Percentiles rank a stretch among this genome's conserved stretches.
Evolutionary conservation across 2,329 filamentous ascomycete genomes (phyloP).

Genomic region (Chaetomiaceae sp.): DNA sequence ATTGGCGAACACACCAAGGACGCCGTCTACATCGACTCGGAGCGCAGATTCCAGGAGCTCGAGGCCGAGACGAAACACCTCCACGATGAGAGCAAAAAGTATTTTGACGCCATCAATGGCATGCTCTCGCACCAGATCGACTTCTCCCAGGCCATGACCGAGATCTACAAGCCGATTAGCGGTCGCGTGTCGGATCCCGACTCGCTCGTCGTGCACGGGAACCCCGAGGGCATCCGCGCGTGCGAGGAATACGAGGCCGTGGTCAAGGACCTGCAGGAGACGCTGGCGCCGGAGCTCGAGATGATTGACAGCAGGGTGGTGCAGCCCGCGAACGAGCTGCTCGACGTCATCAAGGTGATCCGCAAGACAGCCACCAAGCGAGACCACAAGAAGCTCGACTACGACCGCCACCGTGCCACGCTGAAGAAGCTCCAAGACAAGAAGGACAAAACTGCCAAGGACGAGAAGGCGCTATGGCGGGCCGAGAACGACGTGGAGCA

Average conservation of each 20-base stretch:
- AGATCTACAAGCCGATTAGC: constrained; percentile 97
- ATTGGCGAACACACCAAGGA: constrained; percentile 95
- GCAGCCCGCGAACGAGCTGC: constrained; percentile 83
- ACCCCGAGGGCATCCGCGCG: constrained; percentile 85
- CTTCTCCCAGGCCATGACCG: constrained; percentile 91
- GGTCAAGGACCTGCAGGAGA: constrained; percentile 84
- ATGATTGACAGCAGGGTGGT: constrained; percentile 95
- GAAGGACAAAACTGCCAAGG: constrained; percentile 92
- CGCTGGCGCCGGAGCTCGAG: constrained; percentile 84
- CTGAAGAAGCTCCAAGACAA: constrained; percentile 97
- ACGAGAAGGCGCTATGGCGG: constrained; percentile 96
- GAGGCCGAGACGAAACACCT: constrained; percentile 95
- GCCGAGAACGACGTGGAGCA: constrained; percentile 87
- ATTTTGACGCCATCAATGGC: constrained; percentile 95
- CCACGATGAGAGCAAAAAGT: constrained; percentile 95
- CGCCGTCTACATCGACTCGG: constrained; percentile 88
- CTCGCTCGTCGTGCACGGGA: constrained; percentile 74
- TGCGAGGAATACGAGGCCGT: constrained; percentile 95
- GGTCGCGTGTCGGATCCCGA: constrained; percentile 92
- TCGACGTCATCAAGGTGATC: constrained; percentile 93
- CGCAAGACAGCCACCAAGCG: constrained; percentile 84
- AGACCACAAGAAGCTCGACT: constrained; percentile 96
- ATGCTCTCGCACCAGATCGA: constrained; percentile 98
- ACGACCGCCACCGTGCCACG: constrained; percentile 75
- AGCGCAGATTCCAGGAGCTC: constrained; percentile 88